Base-by-base conservation (phyloP, 257 asterid genomes). In the Agastache rugosa region DNA sequence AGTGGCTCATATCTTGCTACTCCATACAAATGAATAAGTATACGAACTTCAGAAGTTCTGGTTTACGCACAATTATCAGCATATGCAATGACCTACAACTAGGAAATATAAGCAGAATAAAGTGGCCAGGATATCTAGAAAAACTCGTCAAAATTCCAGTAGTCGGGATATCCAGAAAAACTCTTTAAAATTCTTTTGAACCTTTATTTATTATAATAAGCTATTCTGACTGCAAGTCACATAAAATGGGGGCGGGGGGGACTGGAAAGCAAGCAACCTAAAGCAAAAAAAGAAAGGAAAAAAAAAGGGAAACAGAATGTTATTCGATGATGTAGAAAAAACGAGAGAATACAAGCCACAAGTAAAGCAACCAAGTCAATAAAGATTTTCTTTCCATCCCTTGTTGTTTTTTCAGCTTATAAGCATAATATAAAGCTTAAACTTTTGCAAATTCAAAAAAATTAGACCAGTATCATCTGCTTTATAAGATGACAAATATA, bases 311-410 rank as follows among this genome's bases (percentile, higher is more conserved):
- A 58, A 27, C 10, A 14, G 5, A 14, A 5, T 27, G 10, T 25
- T 35, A 53, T 39, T 48, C 35, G 44, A 63, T 15, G 41, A 47
- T 55, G 35, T 45, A 45, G 42, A 45, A 45, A 34, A 50, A 61
- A 71, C 25, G 42, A 68, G 80, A 61, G 56, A 42, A 51, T 22
- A 29, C 37, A 63, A 31, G 19, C 60, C 39, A 48, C 19, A 16
- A 50, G 69, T 60, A 41, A 45, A 78, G 66, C 63, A 50, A 42
- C 73, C 73, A 58, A 20, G 56, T 63, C 37, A 29, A 63, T 22
- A 56, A 65, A 51, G 23, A 31, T 42, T 71, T 47, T 61, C 20
- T 55, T 35, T 22, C 25, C 14, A 15, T 77, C 55, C 17, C 22
- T 58, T 16, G 15, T 4, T 22, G 62, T 8, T 54, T 73, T 42